phyloP scores from a whole-genome alignment of 352 stramenopile species.

The Pythium sukuiense region DNA sequence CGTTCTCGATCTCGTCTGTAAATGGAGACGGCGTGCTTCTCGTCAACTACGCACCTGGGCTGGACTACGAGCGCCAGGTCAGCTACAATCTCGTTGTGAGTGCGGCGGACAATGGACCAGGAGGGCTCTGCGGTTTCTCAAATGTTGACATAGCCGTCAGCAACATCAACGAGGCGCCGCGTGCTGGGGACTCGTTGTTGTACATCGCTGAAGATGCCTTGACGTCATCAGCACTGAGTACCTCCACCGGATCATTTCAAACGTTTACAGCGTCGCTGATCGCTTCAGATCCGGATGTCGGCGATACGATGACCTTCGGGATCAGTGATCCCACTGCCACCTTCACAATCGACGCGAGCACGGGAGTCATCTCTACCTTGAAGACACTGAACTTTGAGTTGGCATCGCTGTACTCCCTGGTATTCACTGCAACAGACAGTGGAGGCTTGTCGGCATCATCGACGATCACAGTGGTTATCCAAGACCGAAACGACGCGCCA shows the following conservation, averaged over 20 bases:
- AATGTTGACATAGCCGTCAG: conserved; percentile 24
- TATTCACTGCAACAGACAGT: conserved; percentile 21
- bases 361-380: conserved; percentile 18
- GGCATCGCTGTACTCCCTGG: conserved; percentile 17
- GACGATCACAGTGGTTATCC: conserved; percentile 22
- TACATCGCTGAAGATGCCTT: conserved; percentile 34
- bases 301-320: conserved; percentile 19
- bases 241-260: background rate
- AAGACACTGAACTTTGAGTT: conserved; percentile 25
- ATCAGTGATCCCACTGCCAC: conserved; percentile 18
- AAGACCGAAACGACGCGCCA: conserved; percentile 32
- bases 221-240: conserved; percentile 6
- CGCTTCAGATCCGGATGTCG: conserved; percentile 21
- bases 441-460: conserved; percentile 3
- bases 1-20: conserved; percentile 44
- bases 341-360: conserved; percentile 19
- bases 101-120: conserved; percentile 31
- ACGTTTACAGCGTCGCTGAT: conserved; percentile 24
- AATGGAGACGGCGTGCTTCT: conserved; percentile 35
- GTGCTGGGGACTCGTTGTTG: conserved; percentile 11
- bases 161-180: conserved; percentile 35
- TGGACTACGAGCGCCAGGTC: conserved; percentile 47
- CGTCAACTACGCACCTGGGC: conserved; percentile 29
- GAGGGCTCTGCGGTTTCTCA: conserved; percentile 25
- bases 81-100: conserved; percentile 30